A percentile compares a stretch with the other conserved stretches of the same genome.
Evolutionary conservation across 768 basidiomycete genomes (phyloP).

Genomic region (Scleroderma citrinum): DNA sequence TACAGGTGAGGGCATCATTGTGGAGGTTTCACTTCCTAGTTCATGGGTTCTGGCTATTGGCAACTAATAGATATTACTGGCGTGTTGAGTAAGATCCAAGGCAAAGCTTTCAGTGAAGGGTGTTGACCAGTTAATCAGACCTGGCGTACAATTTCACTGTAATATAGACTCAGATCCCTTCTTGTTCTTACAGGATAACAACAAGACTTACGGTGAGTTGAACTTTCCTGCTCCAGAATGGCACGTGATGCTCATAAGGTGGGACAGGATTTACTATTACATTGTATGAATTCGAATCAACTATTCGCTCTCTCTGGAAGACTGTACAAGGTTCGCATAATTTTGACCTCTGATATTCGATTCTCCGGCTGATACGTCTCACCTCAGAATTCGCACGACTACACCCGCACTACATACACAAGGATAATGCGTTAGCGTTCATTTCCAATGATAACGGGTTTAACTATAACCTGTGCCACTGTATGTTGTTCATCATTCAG

Average conservation of each 20-base stretch:
- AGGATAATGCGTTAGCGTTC: slow-evolving; percentile 53
- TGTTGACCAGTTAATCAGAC: slow-evolving; percentile 25
- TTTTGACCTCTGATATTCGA: slow-evolving; percentile 21
- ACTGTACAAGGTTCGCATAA: slow-evolving; percentile 45
- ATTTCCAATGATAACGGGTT: slow-evolving; percentile 60
- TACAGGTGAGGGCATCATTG: slow-evolving; percentile 17
- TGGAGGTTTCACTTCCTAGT: background rate
- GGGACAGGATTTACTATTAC: slow-evolving; percentile 54
- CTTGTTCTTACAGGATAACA: slow-evolving; percentile 48
- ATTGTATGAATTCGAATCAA: slow-evolving; percentile 54
- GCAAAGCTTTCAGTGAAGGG: slow-evolving; percentile 25
- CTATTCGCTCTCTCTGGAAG: slow-evolving; percentile 60
- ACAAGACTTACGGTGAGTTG: slow-evolving; percentile 45
- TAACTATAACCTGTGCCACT: slow-evolving; percentile 62
- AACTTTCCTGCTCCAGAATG: background rate
- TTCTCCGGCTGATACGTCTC: background rate
- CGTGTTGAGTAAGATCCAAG: slow-evolving; percentile 19
- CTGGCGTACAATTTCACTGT: slow-evolving; percentile 49
- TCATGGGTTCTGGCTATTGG: background rate
- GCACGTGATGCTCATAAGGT: background rate
- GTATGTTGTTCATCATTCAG: slow-evolving; percentile 31
- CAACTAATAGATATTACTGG: slow-evolving; percentile 23
- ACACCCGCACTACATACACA: slow-evolving; percentile 47
- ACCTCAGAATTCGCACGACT: slow-evolving; percentile 21
- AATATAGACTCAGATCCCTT: slow-evolving; percentile 46